Conservation (phyloP, 345 rosid genomes). For the Luvunga scandens region DNA sequence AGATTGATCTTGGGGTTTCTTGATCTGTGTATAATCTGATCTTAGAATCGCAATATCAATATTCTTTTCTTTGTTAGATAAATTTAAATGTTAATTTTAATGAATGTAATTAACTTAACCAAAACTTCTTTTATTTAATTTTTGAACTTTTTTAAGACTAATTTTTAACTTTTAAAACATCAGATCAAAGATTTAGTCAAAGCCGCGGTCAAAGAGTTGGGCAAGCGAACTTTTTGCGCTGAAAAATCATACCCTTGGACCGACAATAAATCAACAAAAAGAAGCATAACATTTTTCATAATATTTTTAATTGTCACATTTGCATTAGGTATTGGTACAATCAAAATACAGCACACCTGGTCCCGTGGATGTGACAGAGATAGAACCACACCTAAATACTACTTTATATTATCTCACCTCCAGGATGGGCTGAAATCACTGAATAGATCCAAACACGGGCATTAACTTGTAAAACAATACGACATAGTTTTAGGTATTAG, state of each 20-base stretch:
- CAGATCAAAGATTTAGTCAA: not conserved
- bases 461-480: not conserved
- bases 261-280: not conserved
- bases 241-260: not conserved
- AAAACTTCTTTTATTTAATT: too few species aligned
- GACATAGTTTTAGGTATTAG: not conserved
- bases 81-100: not conserved
- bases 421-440: too few species aligned
- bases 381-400: not conserved
- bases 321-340: not conserved
- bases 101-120: too few species aligned
- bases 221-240: not conserved
- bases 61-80: not conserved
- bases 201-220: not conserved
- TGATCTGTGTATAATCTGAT: too few species aligned
- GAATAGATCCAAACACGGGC: not conserved
- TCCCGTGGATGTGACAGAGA: not conserved
- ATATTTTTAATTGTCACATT: not conserved
- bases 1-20: too few species aligned
- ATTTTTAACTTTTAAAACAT: not conserved
- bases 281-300: not conserved
- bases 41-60: too few species aligned
- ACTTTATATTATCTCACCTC: not conserved
- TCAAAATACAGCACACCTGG: not conserved
- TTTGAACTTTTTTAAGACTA: too few species aligned